Evolutionary conservation across 805 yeast species (phyloP).

Genomic region (Teunomyces gatunensis): DNA sequence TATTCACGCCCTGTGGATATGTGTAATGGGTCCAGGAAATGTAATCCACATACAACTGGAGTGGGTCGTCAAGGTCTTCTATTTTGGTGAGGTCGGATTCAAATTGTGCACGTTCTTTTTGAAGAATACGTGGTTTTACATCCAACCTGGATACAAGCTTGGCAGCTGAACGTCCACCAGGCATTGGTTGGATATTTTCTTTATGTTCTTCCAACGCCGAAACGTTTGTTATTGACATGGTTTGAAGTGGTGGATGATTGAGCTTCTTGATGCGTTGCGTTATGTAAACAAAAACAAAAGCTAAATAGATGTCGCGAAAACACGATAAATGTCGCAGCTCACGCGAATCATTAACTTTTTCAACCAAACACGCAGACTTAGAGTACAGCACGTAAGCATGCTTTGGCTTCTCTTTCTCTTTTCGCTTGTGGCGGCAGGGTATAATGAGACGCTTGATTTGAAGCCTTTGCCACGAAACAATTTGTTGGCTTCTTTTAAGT

Average conservation of each 20-base stretch:
- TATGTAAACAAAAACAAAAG: constrained; percentile 1
- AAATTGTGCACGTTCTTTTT: constrained; percentile 40
- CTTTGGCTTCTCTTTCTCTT: constrained; percentile 3
- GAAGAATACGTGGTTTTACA: constrained; percentile 22
- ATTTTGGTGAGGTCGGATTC: constrained; percentile 50
- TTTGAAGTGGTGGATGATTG: background rate
- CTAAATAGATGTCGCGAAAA: background rate
- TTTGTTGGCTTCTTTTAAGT: constrained; percentile 67
- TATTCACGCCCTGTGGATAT: constrained; percentile 59
- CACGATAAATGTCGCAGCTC: background rate
- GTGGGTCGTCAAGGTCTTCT: constrained; percentile 78
- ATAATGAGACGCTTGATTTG: constrained; percentile 59
- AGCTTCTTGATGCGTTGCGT: background rate
- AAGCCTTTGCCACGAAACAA: constrained; percentile 74
- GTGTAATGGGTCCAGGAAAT: constrained; percentile 66
- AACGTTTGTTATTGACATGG: constrained; percentile 1
- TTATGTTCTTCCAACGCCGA: constrained; percentile 48
- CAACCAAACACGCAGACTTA: background rate
- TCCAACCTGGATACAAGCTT: constrained; percentile 34
- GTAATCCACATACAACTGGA: constrained; percentile 72
- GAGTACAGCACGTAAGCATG: background rate
- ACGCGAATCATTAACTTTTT: constrained; percentile 2
- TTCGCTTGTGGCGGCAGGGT: constrained; percentile 19
- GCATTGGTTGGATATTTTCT: constrained; percentile 69
- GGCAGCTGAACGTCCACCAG: constrained; percentile 66